Conservation (phyloP, 2,329 filamentous ascomycete species). For the Colletotrichum somersetense region DNA sequence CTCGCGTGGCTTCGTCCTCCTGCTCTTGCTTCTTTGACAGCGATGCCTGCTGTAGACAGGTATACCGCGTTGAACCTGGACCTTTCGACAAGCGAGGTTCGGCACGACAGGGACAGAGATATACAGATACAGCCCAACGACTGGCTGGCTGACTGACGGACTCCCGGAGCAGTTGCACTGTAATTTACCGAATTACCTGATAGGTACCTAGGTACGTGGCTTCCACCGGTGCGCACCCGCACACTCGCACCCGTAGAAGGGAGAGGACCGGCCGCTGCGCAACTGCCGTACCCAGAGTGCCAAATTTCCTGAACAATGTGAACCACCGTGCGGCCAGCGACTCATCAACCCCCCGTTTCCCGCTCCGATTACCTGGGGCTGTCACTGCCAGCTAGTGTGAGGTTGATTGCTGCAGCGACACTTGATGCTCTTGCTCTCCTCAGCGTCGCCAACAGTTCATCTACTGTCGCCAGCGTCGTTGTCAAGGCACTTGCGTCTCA, state of each 20-base stretch:
- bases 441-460: neutral
- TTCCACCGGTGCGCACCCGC: neutral
- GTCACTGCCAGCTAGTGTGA: neutral
- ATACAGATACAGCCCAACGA: neutral
- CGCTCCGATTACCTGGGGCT: neutral
- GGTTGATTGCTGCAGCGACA: neutral
- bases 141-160: neutral
- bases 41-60: neutral
- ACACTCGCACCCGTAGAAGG: neutral
- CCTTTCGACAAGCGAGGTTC: slow-evolving; percentile 5
- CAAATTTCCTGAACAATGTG: slow-evolving; percentile 1
- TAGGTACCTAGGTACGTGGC: neutral
- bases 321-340: slow-evolving; percentile 22
- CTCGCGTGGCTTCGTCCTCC: neutral
- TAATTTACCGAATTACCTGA: neutral
- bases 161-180: neutral
- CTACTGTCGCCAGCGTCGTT: neutral
- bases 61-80: neutral
- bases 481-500: slow-evolving; percentile 10
- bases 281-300: neutral
- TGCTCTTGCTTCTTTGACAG: neutral
- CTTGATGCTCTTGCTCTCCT: too few species aligned
- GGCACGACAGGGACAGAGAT: neutral
- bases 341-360: neutral
- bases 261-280: slow-evolving; percentile 25